A percentile compares a stretch with the other conserved stretches of the same genome.
Evolutionary conservation across 2,329 filamentous ascomycete genomes (phyloP).

Genomic region (Ascocoryne sarcoides): DNA sequence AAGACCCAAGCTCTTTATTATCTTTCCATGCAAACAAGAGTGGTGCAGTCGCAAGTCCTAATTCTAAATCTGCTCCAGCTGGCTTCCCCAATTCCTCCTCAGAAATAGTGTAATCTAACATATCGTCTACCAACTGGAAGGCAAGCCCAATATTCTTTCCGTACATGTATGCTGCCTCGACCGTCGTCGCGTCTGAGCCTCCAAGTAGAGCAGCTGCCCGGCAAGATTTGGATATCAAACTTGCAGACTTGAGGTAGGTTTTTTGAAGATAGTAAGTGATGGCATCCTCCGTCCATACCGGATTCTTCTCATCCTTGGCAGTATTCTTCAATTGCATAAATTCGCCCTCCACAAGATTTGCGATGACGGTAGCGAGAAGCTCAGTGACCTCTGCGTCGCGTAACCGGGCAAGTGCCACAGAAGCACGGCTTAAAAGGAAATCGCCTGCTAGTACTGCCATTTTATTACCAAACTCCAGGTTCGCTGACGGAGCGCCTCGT

Average conservation of each 20-base stretch:
- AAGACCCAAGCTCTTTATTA: conserved; percentile 69
- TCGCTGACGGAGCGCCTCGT: conserved; percentile 78
- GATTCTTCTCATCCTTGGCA: conserved; percentile 73
- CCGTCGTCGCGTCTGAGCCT: conserved; percentile 63
- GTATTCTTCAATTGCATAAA: conserved; percentile 99
- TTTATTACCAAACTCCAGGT: conserved; percentile 95
- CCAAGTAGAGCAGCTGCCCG: conserved; percentile 82
- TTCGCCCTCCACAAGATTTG: conserved; percentile 94
- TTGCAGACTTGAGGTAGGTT: conserved; percentile 95
- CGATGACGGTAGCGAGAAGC: conserved; percentile 89
- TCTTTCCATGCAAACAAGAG: conserved; percentile 93
- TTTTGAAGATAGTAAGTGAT: conserved; percentile 94
- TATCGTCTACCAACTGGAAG: conserved; percentile 95
- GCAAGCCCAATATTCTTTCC: conserved; percentile 89
- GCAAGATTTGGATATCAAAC: conserved; percentile 92
- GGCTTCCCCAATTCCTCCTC: conserved; percentile 86
- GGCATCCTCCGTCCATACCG: conserved; percentile 79
- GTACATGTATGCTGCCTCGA: conserved; percentile 86
- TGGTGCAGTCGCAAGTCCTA: conserved; percentile 89
- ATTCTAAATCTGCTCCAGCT: conserved; percentile 83
- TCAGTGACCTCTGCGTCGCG: conserved; percentile 92
- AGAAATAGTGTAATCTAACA: conserved; percentile 90
- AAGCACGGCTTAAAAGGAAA: conserved; percentile 86
- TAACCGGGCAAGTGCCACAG: conserved; percentile 82
- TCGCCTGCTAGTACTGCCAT: conserved; percentile 98